Percentiles rank a stretch among this genome's conserved stretches.
phyloP scores from a whole-genome alignment of 2,329 filamentous ascomycete genomes.

The Epichloe baconii region DNA sequence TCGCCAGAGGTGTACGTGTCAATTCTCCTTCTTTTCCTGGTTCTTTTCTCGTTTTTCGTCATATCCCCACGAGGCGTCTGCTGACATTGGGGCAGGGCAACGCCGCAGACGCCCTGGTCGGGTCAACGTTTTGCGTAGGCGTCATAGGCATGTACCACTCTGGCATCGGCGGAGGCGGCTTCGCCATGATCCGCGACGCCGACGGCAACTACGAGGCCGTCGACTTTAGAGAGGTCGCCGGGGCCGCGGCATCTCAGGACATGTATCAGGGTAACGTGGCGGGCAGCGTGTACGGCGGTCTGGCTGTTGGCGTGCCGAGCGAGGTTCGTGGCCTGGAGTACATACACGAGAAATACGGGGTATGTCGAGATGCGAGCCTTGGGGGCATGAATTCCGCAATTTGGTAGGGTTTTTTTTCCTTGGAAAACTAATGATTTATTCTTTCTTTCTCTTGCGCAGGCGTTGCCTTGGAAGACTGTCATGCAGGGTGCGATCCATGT shows the following conservation, averaged over 20 bases:
- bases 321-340: conserved; percentile 70
- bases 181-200: conserved; percentile 64
- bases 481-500: conserved; percentile 61
- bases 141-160: conserved; percentile 66
- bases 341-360: conserved; percentile 60
- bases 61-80: not conserved
- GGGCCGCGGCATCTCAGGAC: conserved; percentile 64
- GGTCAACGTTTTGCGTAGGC: conserved; percentile 62
- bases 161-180: conserved; percentile 83
- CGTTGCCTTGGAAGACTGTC: conserved; percentile 56
- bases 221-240: conserved; percentile 83
- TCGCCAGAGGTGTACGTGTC: conserved; percentile 35
- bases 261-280: conserved; percentile 68
- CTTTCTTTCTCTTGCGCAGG: conserved; percentile 15
- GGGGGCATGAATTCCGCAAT: too few species aligned
- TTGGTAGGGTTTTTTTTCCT: not conserved
- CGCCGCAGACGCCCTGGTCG: conserved; percentile 64
- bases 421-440: not conserved
- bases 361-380: conserved; percentile 13
- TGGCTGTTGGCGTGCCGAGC: conserved; percentile 59
- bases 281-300: conserved; percentile 56
- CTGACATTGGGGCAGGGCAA: conserved; percentile 39
- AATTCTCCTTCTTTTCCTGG: not conserved
- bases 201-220: conserved; percentile 73
- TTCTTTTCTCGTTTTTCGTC: not conserved